Evolutionary conservation across 768 basidiomycete species (phyloP).

Genomic region (Jaapia argillacea): DNA sequence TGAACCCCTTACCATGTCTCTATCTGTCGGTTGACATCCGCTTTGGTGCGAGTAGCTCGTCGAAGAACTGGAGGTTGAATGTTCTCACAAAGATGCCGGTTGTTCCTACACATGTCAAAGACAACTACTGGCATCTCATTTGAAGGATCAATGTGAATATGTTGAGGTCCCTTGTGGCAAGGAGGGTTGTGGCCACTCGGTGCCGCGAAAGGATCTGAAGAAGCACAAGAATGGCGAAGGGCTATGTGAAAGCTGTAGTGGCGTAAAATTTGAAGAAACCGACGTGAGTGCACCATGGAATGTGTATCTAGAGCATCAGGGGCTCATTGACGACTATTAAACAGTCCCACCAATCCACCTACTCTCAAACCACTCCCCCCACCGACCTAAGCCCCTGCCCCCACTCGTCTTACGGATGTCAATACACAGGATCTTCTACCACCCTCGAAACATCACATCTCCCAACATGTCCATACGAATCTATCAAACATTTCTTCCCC

Average conservation of each 20-base stretch:
- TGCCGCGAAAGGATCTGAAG: constrained; percentile 37
- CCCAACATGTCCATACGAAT: constrained; percentile 44
- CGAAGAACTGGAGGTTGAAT: constrained; percentile 72
- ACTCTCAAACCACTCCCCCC: too few species aligned
- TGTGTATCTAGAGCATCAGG: too few species aligned
- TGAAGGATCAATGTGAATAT: constrained; percentile 52
- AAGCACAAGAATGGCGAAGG: constrained; percentile 28
- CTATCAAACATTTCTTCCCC: constrained; percentile 47
- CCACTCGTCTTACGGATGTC: constrained; percentile 41
- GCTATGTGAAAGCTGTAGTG: too few species aligned
- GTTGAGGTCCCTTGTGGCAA: constrained; percentile 41
- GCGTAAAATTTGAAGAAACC: too few species aligned
- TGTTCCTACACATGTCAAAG: constrained; percentile 59
- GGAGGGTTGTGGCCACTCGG: constrained; percentile 30
- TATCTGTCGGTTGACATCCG: too few species aligned
- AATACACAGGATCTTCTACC: constrained; percentile 38
- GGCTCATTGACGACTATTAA: too few species aligned
- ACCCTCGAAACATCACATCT: constrained; percentile 28
- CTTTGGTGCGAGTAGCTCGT: constrained; percentile 66
- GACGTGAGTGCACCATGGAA: too few species aligned
- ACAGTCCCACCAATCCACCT: too few species aligned
- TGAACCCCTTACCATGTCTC: not conserved
- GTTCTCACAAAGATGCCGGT: constrained; percentile 47
- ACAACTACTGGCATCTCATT: constrained; percentile 51
- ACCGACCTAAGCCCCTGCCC: constrained; percentile 27